These are phyloP conservation scores for Penicillium decumbens DNA, from an alignment of 2,329 filamentous ascomycete species.

Conservation along the genomic window DNA sequence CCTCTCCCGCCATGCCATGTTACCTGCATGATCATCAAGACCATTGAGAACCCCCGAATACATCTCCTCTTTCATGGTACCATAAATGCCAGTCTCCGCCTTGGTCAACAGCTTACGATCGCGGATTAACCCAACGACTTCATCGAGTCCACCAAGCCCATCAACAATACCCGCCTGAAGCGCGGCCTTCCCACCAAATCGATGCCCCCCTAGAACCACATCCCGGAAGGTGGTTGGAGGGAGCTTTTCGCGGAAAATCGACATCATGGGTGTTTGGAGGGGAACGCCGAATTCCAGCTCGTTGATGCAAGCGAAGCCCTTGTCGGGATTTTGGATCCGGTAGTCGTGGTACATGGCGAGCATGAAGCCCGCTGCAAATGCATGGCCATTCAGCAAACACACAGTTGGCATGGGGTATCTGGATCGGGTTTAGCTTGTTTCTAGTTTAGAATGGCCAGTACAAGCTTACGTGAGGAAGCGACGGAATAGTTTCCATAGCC, in stretches of 20 bases:
- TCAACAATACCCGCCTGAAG: conserved; percentile 66
- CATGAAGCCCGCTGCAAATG: conserved; percentile 79
- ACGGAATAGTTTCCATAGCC: conserved; percentile 61
- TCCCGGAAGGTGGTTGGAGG: conserved; percentile 53
- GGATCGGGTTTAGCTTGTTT: conserved; percentile 1
- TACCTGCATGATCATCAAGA: conserved; percentile 52
- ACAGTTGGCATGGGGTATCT: conserved; percentile 76
- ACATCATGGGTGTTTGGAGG: conserved; percentile 68
- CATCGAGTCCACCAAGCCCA: conserved; percentile 59
- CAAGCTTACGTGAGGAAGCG: conserved; percentile 55
- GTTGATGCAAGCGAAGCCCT: conserved; percentile 74
- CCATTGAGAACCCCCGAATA: conserved; percentile 61
- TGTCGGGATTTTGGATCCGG: conserved; percentile 65
- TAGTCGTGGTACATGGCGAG: conserved; percentile 79
- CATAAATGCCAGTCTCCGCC: conserved; percentile 63
- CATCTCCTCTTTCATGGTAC: conserved; percentile 69
- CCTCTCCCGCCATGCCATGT: conserved; percentile 40
- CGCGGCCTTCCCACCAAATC: conserved; percentile 61
- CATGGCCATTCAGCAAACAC: conserved; percentile 73
- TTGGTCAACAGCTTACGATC: conserved; percentile 59
- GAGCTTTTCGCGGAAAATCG: conserved; percentile 69
- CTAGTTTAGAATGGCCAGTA: neutral
- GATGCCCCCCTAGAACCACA: conserved; percentile 67
- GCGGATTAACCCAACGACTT: conserved; percentile 56
- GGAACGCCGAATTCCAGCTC: conserved; percentile 75